Percentiles rank a stretch among this genome's conserved stretches.
Conservation (phyloP, 1,284 basidiomycete species). For the Sanguinoderma infundibulare region DNA sequence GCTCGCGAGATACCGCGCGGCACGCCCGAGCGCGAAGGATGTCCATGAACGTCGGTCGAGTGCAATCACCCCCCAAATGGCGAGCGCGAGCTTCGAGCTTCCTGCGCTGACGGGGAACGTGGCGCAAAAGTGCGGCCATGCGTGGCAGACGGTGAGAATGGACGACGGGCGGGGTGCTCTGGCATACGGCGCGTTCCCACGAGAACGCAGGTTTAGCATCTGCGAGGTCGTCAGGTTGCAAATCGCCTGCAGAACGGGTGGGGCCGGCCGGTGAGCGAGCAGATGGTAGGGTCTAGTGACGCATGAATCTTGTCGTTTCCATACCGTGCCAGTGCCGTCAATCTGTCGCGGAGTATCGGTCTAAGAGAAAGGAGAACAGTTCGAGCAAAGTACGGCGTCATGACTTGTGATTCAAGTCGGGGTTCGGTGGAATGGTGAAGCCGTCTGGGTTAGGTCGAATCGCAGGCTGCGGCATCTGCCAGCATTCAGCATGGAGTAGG, state of each 20-base stretch:
- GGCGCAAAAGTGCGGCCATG: conserved; percentile 9
- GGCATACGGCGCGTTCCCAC: conserved; percentile 17
- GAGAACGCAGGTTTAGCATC: conserved; percentile 18
- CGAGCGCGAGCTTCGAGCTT: conserved; percentile 11
- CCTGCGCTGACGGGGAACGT: conserved; percentile 15
- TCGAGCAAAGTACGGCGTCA: neutral
- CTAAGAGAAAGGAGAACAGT: neutral
- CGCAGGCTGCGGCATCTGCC: neutral
- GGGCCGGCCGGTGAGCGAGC: conserved; percentile 2
- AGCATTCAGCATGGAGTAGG: neutral
- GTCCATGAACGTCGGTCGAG: conserved; percentile 17
- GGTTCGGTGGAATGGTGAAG: conserved; percentile 7
- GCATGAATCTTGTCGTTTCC: conserved; percentile 1
- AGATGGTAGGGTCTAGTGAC: neutral
- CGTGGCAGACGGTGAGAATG: conserved; percentile 25
- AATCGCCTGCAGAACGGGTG: conserved; percentile 5
- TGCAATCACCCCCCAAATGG: conserved; percentile 13
- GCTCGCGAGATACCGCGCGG: conserved; percentile 1
- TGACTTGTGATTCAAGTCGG: conserved; percentile 6
- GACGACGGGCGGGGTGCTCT: conserved; percentile 13
- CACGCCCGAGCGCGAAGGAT: conserved; percentile 6
- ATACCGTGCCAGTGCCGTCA: conserved; percentile 1
- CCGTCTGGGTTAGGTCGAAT: conserved; percentile 3
- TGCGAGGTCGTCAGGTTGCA: conserved; percentile 21
- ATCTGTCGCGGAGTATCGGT: conserved; percentile 11